Conservation (phyloP, 179 eudicot species). For the Silene noctiflora region DNA sequence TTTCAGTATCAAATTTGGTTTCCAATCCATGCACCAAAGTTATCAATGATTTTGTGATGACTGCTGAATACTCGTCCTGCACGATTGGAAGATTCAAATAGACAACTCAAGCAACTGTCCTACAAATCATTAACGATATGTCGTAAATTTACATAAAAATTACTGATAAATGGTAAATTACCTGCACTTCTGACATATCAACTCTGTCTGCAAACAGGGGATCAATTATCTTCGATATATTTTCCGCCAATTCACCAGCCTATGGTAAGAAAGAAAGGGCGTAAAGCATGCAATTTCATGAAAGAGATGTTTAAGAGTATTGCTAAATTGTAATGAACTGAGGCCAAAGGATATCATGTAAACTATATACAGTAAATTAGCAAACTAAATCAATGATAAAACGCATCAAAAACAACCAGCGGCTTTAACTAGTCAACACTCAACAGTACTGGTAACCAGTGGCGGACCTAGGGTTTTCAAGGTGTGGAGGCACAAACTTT, state of each 20-base stretch:
- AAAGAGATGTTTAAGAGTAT: background rate
- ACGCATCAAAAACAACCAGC: background rate
- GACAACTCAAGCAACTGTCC: constrained; percentile 10
- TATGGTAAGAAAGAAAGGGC: constrained; percentile 34
- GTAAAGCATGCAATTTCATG: background rate
- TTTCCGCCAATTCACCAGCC: constrained; percentile 97
- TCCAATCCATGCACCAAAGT: constrained; percentile 91
- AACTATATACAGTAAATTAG: background rate
- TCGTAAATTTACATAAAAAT: constrained; percentile 47
- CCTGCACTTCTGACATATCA: constrained; percentile 97
- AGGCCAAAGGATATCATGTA: background rate
- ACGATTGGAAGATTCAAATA: constrained; percentile 14
- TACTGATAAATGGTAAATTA: constrained; percentile 17
- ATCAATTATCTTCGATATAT: constrained; percentile 76
- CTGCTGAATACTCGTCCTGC: constrained; percentile 97
- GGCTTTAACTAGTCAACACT: background rate
- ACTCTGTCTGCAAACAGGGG: constrained; percentile 63
- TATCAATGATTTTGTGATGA: constrained; percentile 78
- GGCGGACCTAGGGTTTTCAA: no score
- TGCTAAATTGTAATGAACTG: background rate
- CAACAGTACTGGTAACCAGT: no score
- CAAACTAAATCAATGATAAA: background rate
- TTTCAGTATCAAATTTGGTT: constrained; percentile 92
- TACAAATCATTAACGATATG: background rate
- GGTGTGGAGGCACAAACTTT: no score